Percentiles rank a stretch among this genome's conserved stretches.
phyloP scores from a whole-genome alignment of 1,284 basidiomycete species.

The Spongispora temasekensis region DNA sequence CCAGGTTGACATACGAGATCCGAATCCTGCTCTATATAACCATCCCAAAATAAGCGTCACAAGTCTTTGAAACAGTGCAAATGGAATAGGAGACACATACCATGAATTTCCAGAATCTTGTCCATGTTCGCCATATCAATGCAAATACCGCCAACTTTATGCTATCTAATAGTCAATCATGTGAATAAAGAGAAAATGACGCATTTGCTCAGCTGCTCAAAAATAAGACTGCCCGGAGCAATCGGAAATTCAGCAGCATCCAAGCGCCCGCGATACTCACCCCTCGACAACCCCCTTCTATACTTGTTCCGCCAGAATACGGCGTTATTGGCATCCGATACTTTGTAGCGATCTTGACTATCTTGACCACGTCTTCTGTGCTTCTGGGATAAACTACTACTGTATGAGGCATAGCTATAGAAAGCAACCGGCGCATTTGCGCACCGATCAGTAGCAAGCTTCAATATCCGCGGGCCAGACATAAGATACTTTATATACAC shows the following conservation, averaged over 20 bases:
- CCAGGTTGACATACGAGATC: slow-evolving; percentile 87
- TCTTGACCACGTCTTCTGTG: slow-evolving; percentile 70
- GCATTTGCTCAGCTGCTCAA: background rate
- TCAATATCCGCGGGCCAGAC: background rate
- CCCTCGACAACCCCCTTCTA: slow-evolving; percentile 68
- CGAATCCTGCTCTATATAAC: slow-evolving; percentile 64
- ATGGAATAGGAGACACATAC: slow-evolving; percentile 38
- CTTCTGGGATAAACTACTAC: slow-evolving; percentile 55
- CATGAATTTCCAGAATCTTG: slow-evolving; percentile 76
- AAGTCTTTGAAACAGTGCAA: background rate
- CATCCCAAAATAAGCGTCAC: background rate
- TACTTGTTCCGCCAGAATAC: slow-evolving; percentile 68
- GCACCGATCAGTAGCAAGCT: background rate
- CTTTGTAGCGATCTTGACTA: slow-evolving; percentile 65
- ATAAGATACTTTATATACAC: slow-evolving; percentile 1
- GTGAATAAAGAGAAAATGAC: background rate
- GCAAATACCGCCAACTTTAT: slow-evolving; percentile 71
- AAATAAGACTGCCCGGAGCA: background rate
- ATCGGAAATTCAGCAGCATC: background rate
- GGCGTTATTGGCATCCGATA: slow-evolving; percentile 73
- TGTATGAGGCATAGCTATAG: slow-evolving; percentile 45
- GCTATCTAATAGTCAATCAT: slow-evolving; percentile 36
- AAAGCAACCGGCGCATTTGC: background rate
- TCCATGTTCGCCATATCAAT: slow-evolving; percentile 88
- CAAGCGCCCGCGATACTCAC: slow-evolving; percentile 41